A percentile compares a stretch with the other conserved stretches of the same genome.
Conservation (phyloP, 768 basidiomycete species). For the Tulasnella sp. region DNA sequence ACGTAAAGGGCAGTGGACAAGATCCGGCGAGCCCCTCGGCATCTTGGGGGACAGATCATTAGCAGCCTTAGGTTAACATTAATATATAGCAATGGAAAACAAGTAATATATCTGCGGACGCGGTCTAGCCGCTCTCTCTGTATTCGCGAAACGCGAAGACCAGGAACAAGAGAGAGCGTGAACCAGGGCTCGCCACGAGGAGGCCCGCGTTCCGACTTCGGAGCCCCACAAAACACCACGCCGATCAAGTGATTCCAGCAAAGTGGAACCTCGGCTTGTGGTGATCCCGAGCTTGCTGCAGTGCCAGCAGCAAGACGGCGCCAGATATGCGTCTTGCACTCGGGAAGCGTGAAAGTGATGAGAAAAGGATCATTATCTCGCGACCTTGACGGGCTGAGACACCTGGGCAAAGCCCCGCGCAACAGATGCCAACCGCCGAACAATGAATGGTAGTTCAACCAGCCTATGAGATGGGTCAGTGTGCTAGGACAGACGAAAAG, state of each 20-base stretch:
- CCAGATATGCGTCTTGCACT: background rate
- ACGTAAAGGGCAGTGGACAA: too few species aligned
- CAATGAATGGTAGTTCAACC: too few species aligned
- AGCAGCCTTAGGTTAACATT: too few species aligned
- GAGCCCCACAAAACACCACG: conserved; percentile 1
- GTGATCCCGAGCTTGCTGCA: background rate
- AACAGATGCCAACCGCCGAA: too few species aligned
- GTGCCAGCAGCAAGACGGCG: background rate
- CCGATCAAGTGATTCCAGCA: background rate
- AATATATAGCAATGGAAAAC: background rate
- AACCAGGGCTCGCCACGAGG: background rate
- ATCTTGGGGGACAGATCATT: too few species aligned
- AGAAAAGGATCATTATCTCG: too few species aligned
- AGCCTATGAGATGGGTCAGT: too few species aligned
- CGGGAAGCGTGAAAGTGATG: too few species aligned
- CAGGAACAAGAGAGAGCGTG: background rate
- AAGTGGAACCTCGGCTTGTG: background rate
- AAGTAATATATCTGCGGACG: background rate
- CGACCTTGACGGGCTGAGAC: background rate
- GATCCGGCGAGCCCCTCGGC: too few species aligned
- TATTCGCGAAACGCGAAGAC: too few species aligned
- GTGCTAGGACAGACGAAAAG: too few species aligned
- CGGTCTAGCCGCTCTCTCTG: background rate
- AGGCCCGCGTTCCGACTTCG: background rate
- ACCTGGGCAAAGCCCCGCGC: too few species aligned